Conservation (phyloP, 2,329 filamentous ascomycete genomes). For the Verticillium dahliae region DNA sequence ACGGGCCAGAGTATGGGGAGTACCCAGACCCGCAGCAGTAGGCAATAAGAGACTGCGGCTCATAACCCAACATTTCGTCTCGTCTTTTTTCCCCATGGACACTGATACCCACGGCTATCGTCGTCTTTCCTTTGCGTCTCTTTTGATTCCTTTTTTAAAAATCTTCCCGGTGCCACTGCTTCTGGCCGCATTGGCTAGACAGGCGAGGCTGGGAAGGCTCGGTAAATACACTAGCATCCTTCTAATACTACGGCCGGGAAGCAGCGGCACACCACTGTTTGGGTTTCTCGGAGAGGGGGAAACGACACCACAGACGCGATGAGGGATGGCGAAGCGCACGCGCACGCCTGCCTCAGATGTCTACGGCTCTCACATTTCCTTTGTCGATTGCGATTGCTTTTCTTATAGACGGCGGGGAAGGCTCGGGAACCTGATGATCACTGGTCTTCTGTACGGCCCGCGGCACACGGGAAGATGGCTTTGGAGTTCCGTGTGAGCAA, state of each 20-base stretch:
- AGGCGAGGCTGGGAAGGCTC: not conserved
- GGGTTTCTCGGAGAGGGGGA: not conserved
- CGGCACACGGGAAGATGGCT: constrained; percentile 1
- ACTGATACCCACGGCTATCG: not conserved
- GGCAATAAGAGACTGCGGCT: not conserved
- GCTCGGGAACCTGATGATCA: constrained; percentile 2
- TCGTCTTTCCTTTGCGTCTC: not conserved
- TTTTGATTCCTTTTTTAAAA: not conserved
- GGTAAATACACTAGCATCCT: constrained; percentile 13
- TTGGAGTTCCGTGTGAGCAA: constrained; percentile 1
- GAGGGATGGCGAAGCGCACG: not conserved
- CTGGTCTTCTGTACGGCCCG: constrained; percentile 2
- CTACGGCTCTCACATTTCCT: not conserved
- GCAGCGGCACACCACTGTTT: not conserved
- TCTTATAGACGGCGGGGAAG: constrained; percentile 3
- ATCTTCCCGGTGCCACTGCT: not conserved
- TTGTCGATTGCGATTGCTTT: constrained; percentile 1
- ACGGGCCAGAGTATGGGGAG: not conserved
- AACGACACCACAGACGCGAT: not conserved
- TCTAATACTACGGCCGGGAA: constrained; percentile 6
- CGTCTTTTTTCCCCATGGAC: not conserved
- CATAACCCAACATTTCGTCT: not conserved
- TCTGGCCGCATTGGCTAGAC: not conserved
- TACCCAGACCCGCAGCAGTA: not conserved
- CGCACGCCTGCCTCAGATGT: not conserved